Base-by-base conservation (phyloP, 371 early-diverging fungal genomes). In the Catenaria anguillulae region DNA sequence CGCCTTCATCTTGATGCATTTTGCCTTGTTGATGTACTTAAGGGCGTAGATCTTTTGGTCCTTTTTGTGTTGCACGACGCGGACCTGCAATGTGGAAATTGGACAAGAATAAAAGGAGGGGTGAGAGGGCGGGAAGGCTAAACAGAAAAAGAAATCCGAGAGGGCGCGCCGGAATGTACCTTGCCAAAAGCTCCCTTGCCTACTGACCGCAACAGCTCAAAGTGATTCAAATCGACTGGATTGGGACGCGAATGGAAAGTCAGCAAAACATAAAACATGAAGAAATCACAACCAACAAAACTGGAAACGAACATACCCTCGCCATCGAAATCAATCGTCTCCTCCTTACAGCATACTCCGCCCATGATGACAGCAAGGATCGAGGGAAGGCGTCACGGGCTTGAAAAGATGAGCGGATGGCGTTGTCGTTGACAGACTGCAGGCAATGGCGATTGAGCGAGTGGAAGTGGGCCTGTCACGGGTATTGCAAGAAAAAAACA, bases 41-140 rank as follows among this genome's bases (percentile, higher is more conserved):
- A 89, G 76, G 17, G 90, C 90, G 45, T 81, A 89, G 23, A 81
- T 69, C 63, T 76, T 73, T 61, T 77, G 75, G 31, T 83, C 80
- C 36, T 75, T 72, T 68, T 85, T 88, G 69, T 91, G 87, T 68
- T 91, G 90, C 23, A 92, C 90, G 0, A 92, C 84, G 33, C 89
- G 83, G 26, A n/a, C n/a, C 88, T 85, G 77, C 77, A 56, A 23
- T 4, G 48, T 26, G 35, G 17, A 23, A 23, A 45, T 29, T 21
- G 36, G 26, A 10, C 26, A 4, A 26, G 63, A 36, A 2, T 0
- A 36, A 23, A 26, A 10, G 13, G 0, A 2, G 43, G 33, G 3
- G 29, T 2, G 36, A 17, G 36, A 36, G 43, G 17, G n/a, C 15
- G 2, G 36, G 33, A 0, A 26, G 4, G 40, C 21, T 13, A 26